Base-by-base conservation (phyloP, 2,329 filamentous ascomycete genomes). In the Monilinia laxa region DNA sequence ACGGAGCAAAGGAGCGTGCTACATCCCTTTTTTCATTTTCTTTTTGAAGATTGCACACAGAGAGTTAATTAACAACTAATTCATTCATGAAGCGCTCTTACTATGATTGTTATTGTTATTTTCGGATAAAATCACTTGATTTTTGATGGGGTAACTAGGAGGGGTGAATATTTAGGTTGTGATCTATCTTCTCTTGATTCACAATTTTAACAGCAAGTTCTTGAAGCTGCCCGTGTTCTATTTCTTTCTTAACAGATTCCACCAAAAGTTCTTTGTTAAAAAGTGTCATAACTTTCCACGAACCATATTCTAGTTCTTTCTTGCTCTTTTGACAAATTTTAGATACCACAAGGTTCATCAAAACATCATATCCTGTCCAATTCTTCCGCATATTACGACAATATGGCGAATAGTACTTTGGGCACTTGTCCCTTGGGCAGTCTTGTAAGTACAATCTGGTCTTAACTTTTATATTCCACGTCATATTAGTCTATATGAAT, bases 351-450 rank as follows among this genome's bases (percentile, higher is more conserved):
- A 10, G 35, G 5, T 56, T 56, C 9, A 14, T 9, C 40, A 12
- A 42, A 14, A 42, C 11, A 42, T 12, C 14, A 4, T 42, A 45
- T 64, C 52, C 3, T 4, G 16, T 42, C 40, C 14, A 23, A n/a
- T 12, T 12, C 14, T 3, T 31, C 20, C 2, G 23, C 3, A 56
- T 5, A 23, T 20, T 55, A 18, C 9, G 7, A 12, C 18, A 35
- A 9, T 47, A 64, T 64, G 62, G 25, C 38, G 16, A 47, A 56
- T 25, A 56, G 35, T n/a, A 35, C 52, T 12, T 38, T 64, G 52
- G 62, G 62, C 7, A 56, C 38, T 42, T 64, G 62, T 45, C 62
- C 52, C 18, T 31, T 56, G 9, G 62, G 62, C 12, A 51, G 62
- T n/a, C 51, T 64, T 5, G 45, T 60, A 11, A 60, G 58, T 60